Conservation (phyloP, 805 yeast genomes). For the Tetrapisispora arboricola region DNA sequence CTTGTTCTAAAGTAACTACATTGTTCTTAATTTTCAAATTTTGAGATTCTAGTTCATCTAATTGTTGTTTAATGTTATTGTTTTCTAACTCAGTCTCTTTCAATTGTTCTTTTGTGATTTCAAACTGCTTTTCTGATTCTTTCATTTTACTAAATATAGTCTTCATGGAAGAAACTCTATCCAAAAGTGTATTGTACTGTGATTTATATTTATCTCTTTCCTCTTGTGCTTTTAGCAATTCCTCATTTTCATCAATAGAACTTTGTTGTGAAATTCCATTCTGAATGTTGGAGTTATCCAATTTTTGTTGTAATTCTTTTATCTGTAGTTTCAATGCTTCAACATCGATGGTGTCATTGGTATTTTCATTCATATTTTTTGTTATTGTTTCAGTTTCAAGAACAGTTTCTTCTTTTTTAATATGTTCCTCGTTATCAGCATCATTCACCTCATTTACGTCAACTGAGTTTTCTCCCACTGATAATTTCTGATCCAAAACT, state of each 20-base stretch:
- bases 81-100: conserved; percentile 37
- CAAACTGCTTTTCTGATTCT: conserved; percentile 54
- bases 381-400: conserved; percentile 1
- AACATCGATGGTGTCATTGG: background rate
- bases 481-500: background rate
- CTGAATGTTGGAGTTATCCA: background rate
- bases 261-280: background rate
- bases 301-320: conserved; percentile 4
- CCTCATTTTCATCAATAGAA: conserved; percentile 7
- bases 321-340: conserved; percentile 1
- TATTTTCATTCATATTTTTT: background rate
- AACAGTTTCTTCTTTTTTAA: conserved; percentile 4
- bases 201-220: conserved; percentile 50
- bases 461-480: background rate
- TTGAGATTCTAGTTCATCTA: conserved; percentile 37
- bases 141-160: conserved; percentile 64
- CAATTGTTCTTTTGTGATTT: conserved; percentile 41
- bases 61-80: conserved; percentile 27
- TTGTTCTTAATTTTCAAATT: conserved; percentile 29
- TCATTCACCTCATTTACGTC: background rate
- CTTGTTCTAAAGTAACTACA: conserved; percentile 27
- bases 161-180: conserved; percentile 63
- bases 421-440: background rate
- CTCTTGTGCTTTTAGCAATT: conserved; percentile 30
- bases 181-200: conserved; percentile 52